A percentile compares a stretch with the other conserved stretches of the same genome.
phyloP scores from a whole-genome alignment of 2,329 filamentous ascomycete genomes.

The Claviceps capensis region DNA sequence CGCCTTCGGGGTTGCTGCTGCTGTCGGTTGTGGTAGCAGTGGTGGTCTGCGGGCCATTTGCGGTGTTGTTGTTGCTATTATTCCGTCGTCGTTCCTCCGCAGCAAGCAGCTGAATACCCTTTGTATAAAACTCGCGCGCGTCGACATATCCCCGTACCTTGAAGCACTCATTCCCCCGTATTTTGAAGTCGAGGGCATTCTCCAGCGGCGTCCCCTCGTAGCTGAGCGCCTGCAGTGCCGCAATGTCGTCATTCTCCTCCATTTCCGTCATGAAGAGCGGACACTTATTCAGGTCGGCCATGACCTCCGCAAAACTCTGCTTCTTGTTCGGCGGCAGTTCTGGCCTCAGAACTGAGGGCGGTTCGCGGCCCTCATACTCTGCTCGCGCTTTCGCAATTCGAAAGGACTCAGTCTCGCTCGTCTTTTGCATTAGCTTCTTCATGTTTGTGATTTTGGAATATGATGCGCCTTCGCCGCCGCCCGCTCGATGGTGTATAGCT shows the following conservation, averaged over 20 bases:
- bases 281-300: conserved; percentile 43
- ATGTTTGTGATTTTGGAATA: no score
- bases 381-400: no score
- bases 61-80: conserved; percentile 12
- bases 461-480: no score
- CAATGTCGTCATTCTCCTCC: conserved; percentile 70
- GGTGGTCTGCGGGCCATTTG: no score
- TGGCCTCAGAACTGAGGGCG: conserved; percentile 14
- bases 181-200: conserved; percentile 71
- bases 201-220: conserved; percentile 87
- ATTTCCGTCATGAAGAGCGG: conserved; percentile 96
- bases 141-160: conserved; percentile 59
- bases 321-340: conserved; percentile 32
- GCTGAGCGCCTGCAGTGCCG: conserved; percentile 77
- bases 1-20: conserved; percentile 15
- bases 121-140: conserved; percentile 82
- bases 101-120: conserved; percentile 63
- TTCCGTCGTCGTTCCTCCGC: conserved; percentile 45
- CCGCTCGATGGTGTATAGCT: no score
- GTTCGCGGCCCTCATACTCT: no score
- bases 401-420: no score
- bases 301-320: conserved; percentile 41
- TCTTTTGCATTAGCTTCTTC: no score
- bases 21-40: conserved; percentile 8
- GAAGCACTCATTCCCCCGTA: conserved; percentile 85